These are phyloP conservation scores for Fusarium tricinctum DNA, from an alignment of 2,329 filamentous ascomycete species.

Conservation along the genomic window DNA sequence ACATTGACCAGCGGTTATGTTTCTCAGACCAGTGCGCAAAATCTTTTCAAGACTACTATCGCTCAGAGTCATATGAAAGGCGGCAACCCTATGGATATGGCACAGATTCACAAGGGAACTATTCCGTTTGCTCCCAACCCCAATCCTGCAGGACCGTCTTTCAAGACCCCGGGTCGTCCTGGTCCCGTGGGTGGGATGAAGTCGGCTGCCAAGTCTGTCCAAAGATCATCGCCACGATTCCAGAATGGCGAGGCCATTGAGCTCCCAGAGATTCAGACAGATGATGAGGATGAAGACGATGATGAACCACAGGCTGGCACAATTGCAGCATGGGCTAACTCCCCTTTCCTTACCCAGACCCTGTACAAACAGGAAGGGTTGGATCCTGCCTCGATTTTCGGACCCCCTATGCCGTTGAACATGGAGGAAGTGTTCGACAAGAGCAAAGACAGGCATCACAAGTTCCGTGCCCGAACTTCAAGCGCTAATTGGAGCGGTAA, in stretches of 20 bases:
- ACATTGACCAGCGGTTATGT: slow-evolving; percentile 73
- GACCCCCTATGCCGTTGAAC: slow-evolving; percentile 86
- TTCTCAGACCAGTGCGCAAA: slow-evolving; percentile 66
- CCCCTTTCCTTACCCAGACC: slow-evolving; percentile 81
- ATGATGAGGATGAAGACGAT: slow-evolving; percentile 89
- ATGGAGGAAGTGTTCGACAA: slow-evolving; percentile 98
- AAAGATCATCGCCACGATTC: slow-evolving; percentile 84
- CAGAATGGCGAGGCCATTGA: slow-evolving; percentile 91
- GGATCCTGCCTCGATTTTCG: slow-evolving; percentile 89
- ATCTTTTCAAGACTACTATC: slow-evolving; percentile 76
- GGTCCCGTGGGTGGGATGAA: slow-evolving; percentile 61
- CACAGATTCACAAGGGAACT: slow-evolving; percentile 87
- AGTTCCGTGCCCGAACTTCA: slow-evolving; percentile 90
- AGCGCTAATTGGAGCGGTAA: slow-evolving; percentile 93
- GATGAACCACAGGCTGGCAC: slow-evolving; percentile 66
- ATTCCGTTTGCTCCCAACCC: slow-evolving; percentile 87
- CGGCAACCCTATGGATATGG: slow-evolving; percentile 82
- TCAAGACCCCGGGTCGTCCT: slow-evolving; percentile 78
- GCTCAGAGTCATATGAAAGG: slow-evolving; percentile 75
- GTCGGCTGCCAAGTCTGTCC: slow-evolving; percentile 70
- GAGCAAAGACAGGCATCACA: slow-evolving; percentile 86
- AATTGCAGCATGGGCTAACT: slow-evolving; percentile 88
- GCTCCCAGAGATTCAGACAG: slow-evolving; percentile 94
- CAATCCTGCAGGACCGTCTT: slow-evolving; percentile 67
- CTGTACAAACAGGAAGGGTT: slow-evolving; percentile 86